phyloP scores from a whole-genome alignment of 352 stramenopile genomes.

The Phytopythium chamaehyphon region DNA sequence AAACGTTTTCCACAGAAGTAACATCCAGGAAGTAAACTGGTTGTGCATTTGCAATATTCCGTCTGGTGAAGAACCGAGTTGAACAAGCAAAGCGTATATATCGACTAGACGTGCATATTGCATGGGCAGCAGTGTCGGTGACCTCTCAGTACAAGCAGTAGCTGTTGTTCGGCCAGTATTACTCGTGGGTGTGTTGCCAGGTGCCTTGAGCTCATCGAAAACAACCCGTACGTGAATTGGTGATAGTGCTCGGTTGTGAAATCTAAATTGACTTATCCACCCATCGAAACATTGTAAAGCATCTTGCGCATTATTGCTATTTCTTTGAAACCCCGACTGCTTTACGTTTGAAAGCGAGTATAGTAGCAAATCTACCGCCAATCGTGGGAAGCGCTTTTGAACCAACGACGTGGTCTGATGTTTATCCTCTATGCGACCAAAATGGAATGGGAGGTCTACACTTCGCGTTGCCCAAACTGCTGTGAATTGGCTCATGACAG shows the following conservation, averaged over 20 bases:
- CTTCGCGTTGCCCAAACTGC: constrained; percentile 19
- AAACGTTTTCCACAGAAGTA: constrained; percentile 43
- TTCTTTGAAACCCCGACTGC: constrained; percentile 6
- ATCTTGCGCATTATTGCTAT: neutral
- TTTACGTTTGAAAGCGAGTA: constrained; percentile 14
- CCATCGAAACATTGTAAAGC: constrained; percentile 70
- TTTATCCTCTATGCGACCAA: constrained; percentile 40
- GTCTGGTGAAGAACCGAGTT: constrained; percentile 50
- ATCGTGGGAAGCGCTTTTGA: constrained; percentile 1
- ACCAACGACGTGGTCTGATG: too few relatives aligned
- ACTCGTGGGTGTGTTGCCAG: neutral
- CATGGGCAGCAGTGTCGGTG: too few relatives aligned
- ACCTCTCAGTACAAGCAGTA: too few relatives aligned
- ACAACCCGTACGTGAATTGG: constrained; percentile 92
- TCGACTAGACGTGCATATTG: constrained; percentile 13
- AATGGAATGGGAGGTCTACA: constrained; percentile 50
- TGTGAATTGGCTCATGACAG: constrained; percentile 31
- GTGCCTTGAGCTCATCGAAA: constrained; percentile 69
- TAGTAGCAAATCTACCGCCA: constrained; percentile 16
- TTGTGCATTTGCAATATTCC: constrained; percentile 29
- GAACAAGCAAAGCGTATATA: constrained; percentile 33
- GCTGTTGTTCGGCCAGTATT: neutral
- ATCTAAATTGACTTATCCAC: constrained; percentile 80
- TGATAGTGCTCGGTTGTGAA: constrained; percentile 87
- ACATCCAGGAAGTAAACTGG: constrained; percentile 44